Base-by-base conservation (phyloP, 371 early-diverging fungal genomes). In the Lichtheimia ramosa region DNA sequence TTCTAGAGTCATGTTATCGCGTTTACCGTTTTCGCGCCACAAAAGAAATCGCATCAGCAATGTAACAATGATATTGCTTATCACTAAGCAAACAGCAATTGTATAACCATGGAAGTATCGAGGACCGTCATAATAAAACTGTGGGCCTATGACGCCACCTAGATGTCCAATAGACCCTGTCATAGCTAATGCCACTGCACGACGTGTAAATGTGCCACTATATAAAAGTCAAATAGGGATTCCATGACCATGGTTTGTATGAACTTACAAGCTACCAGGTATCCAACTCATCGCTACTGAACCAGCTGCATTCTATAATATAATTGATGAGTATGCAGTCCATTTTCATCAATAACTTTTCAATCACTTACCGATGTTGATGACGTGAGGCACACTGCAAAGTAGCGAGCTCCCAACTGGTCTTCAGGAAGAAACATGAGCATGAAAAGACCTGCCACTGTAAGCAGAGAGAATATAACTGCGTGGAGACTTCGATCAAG, bases 21-120 rank as follows among this genome's bases (percentile, higher is more conserved):
- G 57, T 12, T 48, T 28, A 12, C 48, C 48, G 23, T 56, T 56
- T 52, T 41, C 57, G 46, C 15, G 54, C n/a, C 52, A 59, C 54
- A 20, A 41, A 15, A 55, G 56, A 40, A 52, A 54, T 50, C 20
- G 64, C 50, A 41, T 58, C 34, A 48, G 16, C n/a, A 48, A 8
- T n/a, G 39, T 28, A 18, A n/a, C 43, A 6, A 34, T 18, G 6
- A 18, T 28, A 14, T 39, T 34, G 3, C 43, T 16, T 39, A 56
- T 20, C 1, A 48, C 34, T 7, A 39, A 27, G 28, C 57, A 56
- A 39, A 40, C 20, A 20, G 40, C 53, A 56, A 56, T 56, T 12
- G 57, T 53, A 40, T 53, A 40, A 10, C 53, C 53, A 39, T 53
- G 16, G 2, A 16, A 8, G 21, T 53, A 53, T 12, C 13, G 7